Evolutionary conservation across 345 rosid genomes (phyloP).

Genomic region (Populus simonii): DNA sequence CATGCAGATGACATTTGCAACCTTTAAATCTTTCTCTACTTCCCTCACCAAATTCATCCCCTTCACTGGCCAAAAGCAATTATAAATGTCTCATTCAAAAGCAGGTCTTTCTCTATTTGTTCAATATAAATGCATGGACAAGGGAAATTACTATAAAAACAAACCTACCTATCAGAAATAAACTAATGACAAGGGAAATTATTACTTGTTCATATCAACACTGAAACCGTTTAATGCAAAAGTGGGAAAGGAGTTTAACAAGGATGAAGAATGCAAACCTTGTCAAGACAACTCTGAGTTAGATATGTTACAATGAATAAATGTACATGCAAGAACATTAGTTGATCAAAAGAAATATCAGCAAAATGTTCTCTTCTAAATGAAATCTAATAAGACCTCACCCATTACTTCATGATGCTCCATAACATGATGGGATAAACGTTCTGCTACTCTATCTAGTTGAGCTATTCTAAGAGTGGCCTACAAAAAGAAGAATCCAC

Average conservation of each 20-base stretch:
- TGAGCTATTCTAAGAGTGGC: conserved; percentile 85
- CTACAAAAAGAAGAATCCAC: conserved; percentile 39
- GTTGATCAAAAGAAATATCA: neutral
- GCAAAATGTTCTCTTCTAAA: neutral
- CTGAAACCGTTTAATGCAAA: neutral
- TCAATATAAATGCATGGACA: neutral
- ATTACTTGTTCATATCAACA: neutral
- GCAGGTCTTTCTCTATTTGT: neutral
- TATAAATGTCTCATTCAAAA: conserved; percentile 22
- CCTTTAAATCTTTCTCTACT: conserved; percentile 93
- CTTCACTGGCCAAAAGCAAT: conserved; percentile 90
- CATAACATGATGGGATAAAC: conserved; percentile 77
- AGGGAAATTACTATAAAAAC: neutral
- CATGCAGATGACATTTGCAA: conserved; percentile 93
- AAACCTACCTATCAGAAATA: neutral
- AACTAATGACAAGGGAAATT: neutral
- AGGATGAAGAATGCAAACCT: neutral
- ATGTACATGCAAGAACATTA: neutral
- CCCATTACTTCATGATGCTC: conserved; percentile 99
- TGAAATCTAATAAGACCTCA: conserved; percentile 29
- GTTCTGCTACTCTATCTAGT: conserved; percentile 81
- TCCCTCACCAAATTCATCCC: conserved; percentile 99
- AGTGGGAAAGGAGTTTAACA: neutral
- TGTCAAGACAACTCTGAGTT: neutral
- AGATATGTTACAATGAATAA: neutral